Base-by-base conservation (phyloP, 2,329 filamentous ascomycete genomes). In the Neonectria sp. region DNA sequence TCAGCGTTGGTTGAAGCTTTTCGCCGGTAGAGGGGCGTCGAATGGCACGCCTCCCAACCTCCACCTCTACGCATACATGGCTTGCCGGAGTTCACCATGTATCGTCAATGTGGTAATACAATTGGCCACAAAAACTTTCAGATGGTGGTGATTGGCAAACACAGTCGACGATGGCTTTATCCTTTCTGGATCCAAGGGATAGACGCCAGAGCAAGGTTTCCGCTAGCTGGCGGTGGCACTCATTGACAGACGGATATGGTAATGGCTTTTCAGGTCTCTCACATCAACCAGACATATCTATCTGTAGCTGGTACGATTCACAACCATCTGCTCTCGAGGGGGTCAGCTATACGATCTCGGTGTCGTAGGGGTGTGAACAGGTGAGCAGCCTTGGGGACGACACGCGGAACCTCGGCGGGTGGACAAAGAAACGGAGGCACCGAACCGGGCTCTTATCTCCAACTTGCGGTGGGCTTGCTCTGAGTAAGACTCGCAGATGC, bases 171-270 rank as follows among this genome's bases (percentile, higher is more conserved):
- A 49, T 59, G 56, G 40, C 37, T 49, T 59, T 59, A 59, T 59
- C 25, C 40, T 49, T 59, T 49, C 17, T 45, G 25, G 27, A 6
- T 37, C 27, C 3, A 25, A 15, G 27, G 35, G 25, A 58, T 49
- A 8, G 46, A n/a, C 46, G n/a, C 45, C 25, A 15, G 27, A 58
- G 25, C 37, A 58, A 59, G 27, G 56, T 49, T 59, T 59, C 37
- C 15, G 27, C 56, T 59, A 59, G 29, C 13, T 17, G 11, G 37
- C 31, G 27, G 45, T 43, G 31, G 45, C 57, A 25, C 31, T 15
- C 40, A n/a, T 45, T 21, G 40, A n/a, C 15, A n/a, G 31, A 53
- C 15, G 29, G 31, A 53, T 35, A 35, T 29, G 24, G 12, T 6
- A 6, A 40, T 40, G 7, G 2, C 3, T 17, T 27, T 27, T 29